phyloP scores from a whole-genome alignment of 2,329 filamentous ascomycete species.

The Peltaster fructicola region DNA sequence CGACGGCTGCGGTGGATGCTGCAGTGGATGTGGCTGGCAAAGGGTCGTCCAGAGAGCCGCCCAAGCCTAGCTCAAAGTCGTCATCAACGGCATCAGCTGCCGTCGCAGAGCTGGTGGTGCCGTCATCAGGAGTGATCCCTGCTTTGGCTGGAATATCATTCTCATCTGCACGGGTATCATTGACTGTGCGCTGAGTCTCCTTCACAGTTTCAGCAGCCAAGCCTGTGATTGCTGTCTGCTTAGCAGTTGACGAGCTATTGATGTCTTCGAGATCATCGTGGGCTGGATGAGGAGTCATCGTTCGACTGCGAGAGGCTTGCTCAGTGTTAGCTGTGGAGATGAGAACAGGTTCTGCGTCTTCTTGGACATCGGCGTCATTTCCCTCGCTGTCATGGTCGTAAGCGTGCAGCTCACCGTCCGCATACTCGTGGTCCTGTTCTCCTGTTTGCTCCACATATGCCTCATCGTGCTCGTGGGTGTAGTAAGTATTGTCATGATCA shows the following conservation, averaged over 20 bases:
- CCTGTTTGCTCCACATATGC: slow-evolving; percentile 1
- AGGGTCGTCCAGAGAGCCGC: slow-evolving; percentile 8
- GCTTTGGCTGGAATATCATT: too few species aligned
- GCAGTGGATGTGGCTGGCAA: background rate
- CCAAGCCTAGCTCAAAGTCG: slow-evolving; percentile 10
- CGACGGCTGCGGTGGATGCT: too few species aligned
- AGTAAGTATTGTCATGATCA: slow-evolving; percentile 2
- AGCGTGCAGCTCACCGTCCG: slow-evolving; percentile 6
- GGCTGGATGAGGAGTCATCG: too few species aligned
- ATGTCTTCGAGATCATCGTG: too few species aligned
- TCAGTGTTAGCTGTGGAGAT: too few species aligned
- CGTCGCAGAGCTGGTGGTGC: background rate
- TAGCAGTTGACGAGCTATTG: too few species aligned
- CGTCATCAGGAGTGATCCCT: background rate
- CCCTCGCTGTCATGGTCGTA: slow-evolving; percentile 4
- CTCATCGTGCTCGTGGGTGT: slow-evolving; percentile 2
- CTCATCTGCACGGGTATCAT: too few species aligned
- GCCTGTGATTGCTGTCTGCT: too few species aligned
- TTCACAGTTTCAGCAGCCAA: too few species aligned
- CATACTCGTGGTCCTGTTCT: slow-evolving; percentile 7
- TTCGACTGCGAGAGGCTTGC: too few species aligned
- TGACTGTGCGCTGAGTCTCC: too few species aligned
- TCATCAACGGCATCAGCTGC: slow-evolving; percentile 13
- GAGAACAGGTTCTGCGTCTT: slow-evolving; percentile 1
- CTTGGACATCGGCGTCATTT: slow-evolving; percentile 2